Percentiles rank a stretch among this genome's conserved stretches.
Evolutionary conservation across 2,329 filamentous ascomycete species (phyloP).

Genomic region (Pseudophaeomoniella oleicola): DNA sequence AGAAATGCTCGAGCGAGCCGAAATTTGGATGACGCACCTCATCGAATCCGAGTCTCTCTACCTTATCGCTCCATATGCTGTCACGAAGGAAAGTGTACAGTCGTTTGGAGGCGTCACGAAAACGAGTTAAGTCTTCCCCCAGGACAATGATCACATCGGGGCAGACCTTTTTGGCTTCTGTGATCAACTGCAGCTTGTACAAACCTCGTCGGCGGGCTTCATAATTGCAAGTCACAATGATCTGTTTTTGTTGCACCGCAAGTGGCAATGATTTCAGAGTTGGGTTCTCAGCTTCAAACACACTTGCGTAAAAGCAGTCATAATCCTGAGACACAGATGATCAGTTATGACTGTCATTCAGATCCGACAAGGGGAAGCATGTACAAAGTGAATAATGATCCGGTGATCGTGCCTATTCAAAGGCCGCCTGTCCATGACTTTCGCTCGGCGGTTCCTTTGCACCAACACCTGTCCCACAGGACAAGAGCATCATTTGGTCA

Average conservation of each 20-base stretch:
- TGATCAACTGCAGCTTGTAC: conserved; percentile 71
- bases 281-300: conserved; percentile 70
- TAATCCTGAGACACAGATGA: conserved; percentile 23
- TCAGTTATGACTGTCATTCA: no score
- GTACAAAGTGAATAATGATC: conserved; percentile 70
- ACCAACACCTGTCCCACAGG: conserved; percentile 1
- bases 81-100: conserved; percentile 59
- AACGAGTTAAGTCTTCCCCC: conserved; percentile 73
- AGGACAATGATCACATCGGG: conserved; percentile 75
- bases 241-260: conserved; percentile 84
- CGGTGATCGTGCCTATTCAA: conserved; percentile 43
- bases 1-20: conserved; percentile 3
- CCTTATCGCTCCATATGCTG: conserved; percentile 63
- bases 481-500: no score
- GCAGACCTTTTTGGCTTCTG: conserved; percentile 64
- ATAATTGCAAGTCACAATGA: conserved; percentile 89
- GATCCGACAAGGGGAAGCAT: conserved; percentile 12
- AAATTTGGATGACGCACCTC: conserved; percentile 54
- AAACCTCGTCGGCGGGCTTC: conserved; percentile 55
- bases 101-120: conserved; percentile 72
- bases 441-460: not conserved
- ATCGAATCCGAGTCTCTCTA: conserved; percentile 78
- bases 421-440: not conserved
- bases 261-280: conserved; percentile 57
- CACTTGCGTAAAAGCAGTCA: conserved; percentile 82